Evolutionary conservation across 2,329 filamentous ascomycete species (phyloP), one percentile per base, ranked within the genome.

Genomic region (Westerdykella sp.): DNA sequence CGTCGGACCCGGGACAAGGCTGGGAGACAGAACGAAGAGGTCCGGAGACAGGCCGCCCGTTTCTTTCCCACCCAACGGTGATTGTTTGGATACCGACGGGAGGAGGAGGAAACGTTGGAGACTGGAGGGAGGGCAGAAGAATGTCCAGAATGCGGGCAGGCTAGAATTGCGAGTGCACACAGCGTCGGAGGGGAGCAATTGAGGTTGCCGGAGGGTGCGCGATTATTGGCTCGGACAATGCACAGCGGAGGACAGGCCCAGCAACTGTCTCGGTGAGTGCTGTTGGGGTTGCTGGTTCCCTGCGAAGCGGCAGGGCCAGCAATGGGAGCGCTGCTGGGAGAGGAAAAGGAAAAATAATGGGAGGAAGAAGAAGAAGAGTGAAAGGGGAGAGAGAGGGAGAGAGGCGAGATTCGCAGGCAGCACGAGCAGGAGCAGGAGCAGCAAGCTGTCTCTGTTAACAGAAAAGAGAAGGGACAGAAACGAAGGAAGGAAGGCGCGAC

Each of bases 131-230:
- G 32, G 3, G 32, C 5, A 15, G 9, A 11, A 32, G 30, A 6
- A 28, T 3, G 25, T 3, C 11, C 25, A 28, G 11, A 12, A 12
- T 28, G 25, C 7, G 32, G 32, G 43, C 45, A 50, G 56, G 50
- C 49, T 50, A 57, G 55, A 52, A 53, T 50, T 46, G 47, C 32
- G 41, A 45, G 54, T 49, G 57, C 53, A 54, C 55, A 60, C 56
- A 50, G 54, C 51, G 55, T 57, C 51, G 51, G 53, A 15, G 42
- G 25, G 49, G 45, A 57, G 58, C 52, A 60, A 51, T 50, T 51
- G 55, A 55, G 47, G 46, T 51, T 42, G 37, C 25, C 30, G 31
- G 40, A 37, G 31, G 41, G 42, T 41, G 22, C 32, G 36, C 48
- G 43, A 50, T 52, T 57, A 63, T 63, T 62, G 58, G 59, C 43